These are phyloP conservation scores for Claviceps purpurea DNA, from an alignment of 2,329 filamentous ascomycete genomes.

Conservation along the genomic window DNA sequence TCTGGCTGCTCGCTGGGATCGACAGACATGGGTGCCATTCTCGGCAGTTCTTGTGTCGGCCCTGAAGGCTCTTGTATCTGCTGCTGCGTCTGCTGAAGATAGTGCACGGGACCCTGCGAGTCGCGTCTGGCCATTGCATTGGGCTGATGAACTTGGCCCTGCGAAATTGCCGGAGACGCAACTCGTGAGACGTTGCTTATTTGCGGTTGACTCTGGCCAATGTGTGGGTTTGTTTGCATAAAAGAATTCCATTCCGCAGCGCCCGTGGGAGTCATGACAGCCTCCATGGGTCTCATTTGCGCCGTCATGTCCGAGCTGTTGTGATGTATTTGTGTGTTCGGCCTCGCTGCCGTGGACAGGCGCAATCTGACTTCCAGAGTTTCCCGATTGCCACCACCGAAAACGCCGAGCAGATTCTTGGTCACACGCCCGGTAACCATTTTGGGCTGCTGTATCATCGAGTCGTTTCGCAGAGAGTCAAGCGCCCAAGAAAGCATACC, in stretches of 20 bases:
- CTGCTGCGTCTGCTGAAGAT: slow-evolving; percentile 7
- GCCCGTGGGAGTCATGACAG: slow-evolving; percentile 40
- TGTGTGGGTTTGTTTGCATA: slow-evolving; percentile 53
- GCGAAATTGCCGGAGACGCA: slow-evolving; percentile 24
- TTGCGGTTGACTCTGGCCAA: slow-evolving; percentile 20
- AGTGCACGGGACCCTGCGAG: slow-evolving; percentile 13
- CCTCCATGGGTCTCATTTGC: slow-evolving; percentile 16
- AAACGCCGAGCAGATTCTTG: slow-evolving; percentile 72
- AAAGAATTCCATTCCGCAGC: slow-evolving; percentile 68
- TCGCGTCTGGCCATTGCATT: slow-evolving; percentile 12
- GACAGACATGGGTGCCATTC: slow-evolving; percentile 22
- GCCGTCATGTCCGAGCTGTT: slow-evolving; percentile 10
- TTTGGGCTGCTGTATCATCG: slow-evolving; percentile 45
- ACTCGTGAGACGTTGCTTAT: slow-evolving; percentile 17
- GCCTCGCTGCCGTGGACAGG: slow-evolving; percentile 62
- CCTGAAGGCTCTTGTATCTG: neutral
- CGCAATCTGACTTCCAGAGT: slow-evolving; percentile 88
- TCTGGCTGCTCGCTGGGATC: slow-evolving; percentile 10
- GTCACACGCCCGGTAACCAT: slow-evolving; percentile 84
- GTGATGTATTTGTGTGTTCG: slow-evolving; percentile 19
- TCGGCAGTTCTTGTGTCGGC: slow-evolving; percentile 17
- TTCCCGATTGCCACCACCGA: slow-evolving; percentile 70
- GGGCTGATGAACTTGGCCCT: slow-evolving; percentile 11
- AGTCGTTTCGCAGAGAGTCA: slow-evolving; percentile 24
- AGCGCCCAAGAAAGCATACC: slow-evolving; percentile 85